A percentile compares a stretch with the other conserved stretches of the same genome.
These are phyloP conservation scores for Leptoxyphium fumago DNA, from an alignment of 2,329 filamentous ascomycete genomes.

Conservation along the genomic window DNA sequence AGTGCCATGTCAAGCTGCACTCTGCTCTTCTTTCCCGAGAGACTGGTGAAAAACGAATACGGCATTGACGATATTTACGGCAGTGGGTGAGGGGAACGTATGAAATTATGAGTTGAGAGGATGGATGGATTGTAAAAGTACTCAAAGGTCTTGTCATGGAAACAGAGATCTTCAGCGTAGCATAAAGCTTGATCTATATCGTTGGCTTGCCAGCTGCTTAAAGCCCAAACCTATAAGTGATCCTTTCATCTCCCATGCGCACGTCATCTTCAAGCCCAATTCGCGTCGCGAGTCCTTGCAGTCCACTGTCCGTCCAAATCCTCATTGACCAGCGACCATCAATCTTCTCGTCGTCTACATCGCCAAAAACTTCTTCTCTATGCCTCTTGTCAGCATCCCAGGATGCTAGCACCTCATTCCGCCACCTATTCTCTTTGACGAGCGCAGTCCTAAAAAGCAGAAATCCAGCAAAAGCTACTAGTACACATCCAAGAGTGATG, in stretches of 20 bases:
- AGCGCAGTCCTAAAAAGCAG: slow-evolving; percentile 24
- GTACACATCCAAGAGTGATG: slow-evolving; percentile 26
- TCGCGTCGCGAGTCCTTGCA: slow-evolving; percentile 14
- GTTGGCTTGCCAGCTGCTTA: slow-evolving; percentile 5
- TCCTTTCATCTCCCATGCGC: slow-evolving; percentile 30
- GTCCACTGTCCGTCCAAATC: slow-evolving; percentile 2
- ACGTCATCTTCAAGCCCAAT: slow-evolving; percentile 19
- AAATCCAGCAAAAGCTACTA: slow-evolving; percentile 26
- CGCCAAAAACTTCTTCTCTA: slow-evolving; percentile 20
- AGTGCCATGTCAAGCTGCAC: too few relatives aligned
- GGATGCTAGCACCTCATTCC: slow-evolving; percentile 15
- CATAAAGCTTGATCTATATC: too few relatives aligned
- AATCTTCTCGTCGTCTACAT: slow-evolving; percentile 11
- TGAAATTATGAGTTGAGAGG: too few relatives aligned
- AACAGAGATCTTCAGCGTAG: too few relatives aligned
- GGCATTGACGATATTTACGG: too few relatives aligned
- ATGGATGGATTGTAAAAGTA: too few relatives aligned
- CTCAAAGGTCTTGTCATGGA: too few relatives aligned
- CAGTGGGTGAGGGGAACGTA: too few relatives aligned
- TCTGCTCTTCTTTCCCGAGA: too few relatives aligned
- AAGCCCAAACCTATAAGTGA: slow-evolving; percentile 31
- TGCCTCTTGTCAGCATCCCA: slow-evolving; percentile 25
- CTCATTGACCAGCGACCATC: slow-evolving; percentile 4
- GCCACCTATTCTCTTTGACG: slow-evolving; percentile 23
- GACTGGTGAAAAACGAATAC: too few relatives aligned